Conservation (phyloP, 1,284 basidiomycete genomes). For the Xerocomus minutiporus region DNA sequence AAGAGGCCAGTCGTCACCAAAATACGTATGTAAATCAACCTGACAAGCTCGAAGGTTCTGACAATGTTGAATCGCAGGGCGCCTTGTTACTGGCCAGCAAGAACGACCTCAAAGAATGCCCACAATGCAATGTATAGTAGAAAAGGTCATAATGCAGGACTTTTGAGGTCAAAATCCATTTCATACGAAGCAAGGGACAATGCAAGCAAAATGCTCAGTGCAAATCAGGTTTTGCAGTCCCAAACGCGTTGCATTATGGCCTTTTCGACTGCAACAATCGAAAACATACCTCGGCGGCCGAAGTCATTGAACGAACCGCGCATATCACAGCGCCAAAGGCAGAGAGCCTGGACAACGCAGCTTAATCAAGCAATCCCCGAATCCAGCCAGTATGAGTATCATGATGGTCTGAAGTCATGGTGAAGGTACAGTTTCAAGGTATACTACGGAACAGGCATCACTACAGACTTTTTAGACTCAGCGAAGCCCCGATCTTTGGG, state of each 20-base stretch:
- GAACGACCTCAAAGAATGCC: background rate
- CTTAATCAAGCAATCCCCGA: background rate
- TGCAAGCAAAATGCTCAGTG: conserved; percentile 6
- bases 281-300: conserved; percentile 20
- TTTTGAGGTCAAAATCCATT: conserved; percentile 21
- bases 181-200: conserved; percentile 5
- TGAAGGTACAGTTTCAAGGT: too few relatives aligned
- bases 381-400: background rate
- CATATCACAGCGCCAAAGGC: background rate
- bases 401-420: background rate
- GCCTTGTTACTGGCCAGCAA: too few relatives aligned
- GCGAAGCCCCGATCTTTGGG: background rate
- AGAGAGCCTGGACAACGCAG: background rate
- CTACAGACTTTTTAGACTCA: background rate
- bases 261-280: conserved; percentile 14
- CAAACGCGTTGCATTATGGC: conserved; percentile 29
- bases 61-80: background rate
- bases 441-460: too few relatives aligned
- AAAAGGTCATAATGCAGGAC: conserved; percentile 30
- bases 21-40: background rate
- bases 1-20: conserved; percentile 1
- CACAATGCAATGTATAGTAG: conserved; percentile 12
- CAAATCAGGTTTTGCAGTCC: conserved; percentile 16
- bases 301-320: background rate
- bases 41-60: conserved; percentile 1